These are phyloP conservation scores for Mediolabrus comicus DNA, from an alignment of 108 stramenopile species.

Conservation along the genomic window DNA sequence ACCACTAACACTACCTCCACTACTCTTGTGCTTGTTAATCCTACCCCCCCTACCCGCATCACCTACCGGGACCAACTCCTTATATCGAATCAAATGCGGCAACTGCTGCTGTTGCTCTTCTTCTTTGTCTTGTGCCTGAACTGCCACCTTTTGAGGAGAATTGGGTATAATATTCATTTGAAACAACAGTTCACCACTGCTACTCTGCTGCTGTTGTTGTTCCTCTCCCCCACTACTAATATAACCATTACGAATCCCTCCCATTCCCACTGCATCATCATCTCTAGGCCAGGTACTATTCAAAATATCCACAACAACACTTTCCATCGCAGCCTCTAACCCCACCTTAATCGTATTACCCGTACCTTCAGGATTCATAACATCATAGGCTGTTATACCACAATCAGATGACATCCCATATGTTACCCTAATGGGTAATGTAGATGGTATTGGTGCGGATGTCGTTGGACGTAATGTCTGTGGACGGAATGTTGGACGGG, in stretches of 20 bases:
- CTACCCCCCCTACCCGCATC: too few species aligned
- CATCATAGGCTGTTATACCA: constrained; percentile 33
- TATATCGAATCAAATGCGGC: not conserved
- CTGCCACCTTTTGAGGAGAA: too few species aligned
- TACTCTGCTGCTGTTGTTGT: too few species aligned
- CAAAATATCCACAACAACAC: constrained; percentile 22
- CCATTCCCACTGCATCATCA: not conserved
- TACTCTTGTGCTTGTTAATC: too few species aligned
- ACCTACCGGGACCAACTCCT: not conserved
- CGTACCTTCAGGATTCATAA: constrained; percentile 19
- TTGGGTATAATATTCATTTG: too few species aligned
- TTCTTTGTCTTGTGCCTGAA: too few species aligned
- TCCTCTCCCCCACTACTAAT: not conserved
- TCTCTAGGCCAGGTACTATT: constrained; percentile 30
- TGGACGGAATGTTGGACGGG: too few species aligned
- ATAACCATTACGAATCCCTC: not conserved
- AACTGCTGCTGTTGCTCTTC: not conserved
- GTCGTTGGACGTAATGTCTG: too few species aligned
- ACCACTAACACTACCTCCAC: not conserved
- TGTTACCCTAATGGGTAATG: not conserved
- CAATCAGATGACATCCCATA: constrained; percentile 36
- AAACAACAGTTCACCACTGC: too few species aligned
- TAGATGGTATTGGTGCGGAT: not conserved
- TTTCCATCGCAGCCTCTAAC: constrained; percentile 20
- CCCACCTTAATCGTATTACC: constrained; percentile 32